Conservation (phyloP, 495 filamentous ascomycete species). For the Annulohypoxylon moriforme region DNA sequence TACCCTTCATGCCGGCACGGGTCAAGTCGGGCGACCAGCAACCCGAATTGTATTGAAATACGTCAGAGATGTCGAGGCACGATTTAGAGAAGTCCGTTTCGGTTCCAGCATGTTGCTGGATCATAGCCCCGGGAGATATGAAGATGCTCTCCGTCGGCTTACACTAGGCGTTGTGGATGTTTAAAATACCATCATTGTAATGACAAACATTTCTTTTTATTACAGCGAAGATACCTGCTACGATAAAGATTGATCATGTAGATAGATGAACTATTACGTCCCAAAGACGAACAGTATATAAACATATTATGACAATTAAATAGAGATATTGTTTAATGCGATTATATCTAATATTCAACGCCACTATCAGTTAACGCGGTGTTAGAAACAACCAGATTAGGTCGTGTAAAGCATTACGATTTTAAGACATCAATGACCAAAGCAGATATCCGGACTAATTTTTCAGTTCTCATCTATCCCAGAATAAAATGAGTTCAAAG, state of each 20-base stretch:
- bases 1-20: slow-evolving; percentile 55
- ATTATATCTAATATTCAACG: not conserved
- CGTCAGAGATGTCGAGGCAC: slow-evolving; percentile 71
- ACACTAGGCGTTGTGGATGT: slow-evolving; percentile 48
- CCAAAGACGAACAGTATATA: not conserved
- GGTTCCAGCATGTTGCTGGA: slow-evolving; percentile 78
- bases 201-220: not conserved
- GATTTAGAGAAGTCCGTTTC: slow-evolving; percentile 78
- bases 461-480: not conserved
- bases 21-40: slow-evolving; percentile 68
- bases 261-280: not conserved
- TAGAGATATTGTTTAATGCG: not conserved
- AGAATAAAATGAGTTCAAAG: not conserved
- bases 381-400: not conserved
- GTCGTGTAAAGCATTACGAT: not conserved
- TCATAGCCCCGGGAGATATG: slow-evolving; percentile 81
- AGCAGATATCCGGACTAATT: not conserved
- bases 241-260: not conserved
- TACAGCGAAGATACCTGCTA: slow-evolving; percentile 6
- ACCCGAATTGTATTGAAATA: slow-evolving; percentile 74
- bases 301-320: not conserved
- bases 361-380: not conserved
- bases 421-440: no score
- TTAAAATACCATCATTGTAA: slow-evolving; percentile 4
- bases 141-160: slow-evolving; percentile 62